A percentile compares a stretch with the other conserved stretches of the same genome.
Evolutionary conservation across 1,284 basidiomycete species (phyloP).

Genomic region (Phellinidium pouzarii): DNA sequence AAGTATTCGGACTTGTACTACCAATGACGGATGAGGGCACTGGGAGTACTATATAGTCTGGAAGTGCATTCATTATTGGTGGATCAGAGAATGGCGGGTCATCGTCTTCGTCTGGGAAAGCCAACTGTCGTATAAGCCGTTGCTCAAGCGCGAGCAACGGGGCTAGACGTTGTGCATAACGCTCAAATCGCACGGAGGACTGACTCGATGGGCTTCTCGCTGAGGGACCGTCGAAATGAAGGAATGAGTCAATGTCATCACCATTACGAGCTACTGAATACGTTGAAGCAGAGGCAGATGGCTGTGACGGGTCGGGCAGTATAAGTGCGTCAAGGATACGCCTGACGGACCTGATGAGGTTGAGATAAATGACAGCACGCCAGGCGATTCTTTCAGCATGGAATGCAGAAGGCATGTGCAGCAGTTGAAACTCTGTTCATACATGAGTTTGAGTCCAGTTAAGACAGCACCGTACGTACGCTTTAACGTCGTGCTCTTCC

Average conservation of each 20-base stretch:
- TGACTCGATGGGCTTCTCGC: not conserved
- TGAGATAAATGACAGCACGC: conserved; percentile 79
- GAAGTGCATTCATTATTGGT: conserved; percentile 26
- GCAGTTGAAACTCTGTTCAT: conserved; percentile 65
- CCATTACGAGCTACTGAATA: not conserved
- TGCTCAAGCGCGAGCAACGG: conserved; percentile 64
- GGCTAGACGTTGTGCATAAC: conserved; percentile 51
- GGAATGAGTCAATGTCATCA: conserved; percentile 14
- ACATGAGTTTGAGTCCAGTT: not conserved
- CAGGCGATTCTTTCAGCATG: conserved; percentile 72
- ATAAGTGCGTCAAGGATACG: conserved; percentile 73
- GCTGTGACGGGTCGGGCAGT: conserved; percentile 25
- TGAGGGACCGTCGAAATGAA: conserved; percentile 3
- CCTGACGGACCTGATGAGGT: conserved; percentile 71
- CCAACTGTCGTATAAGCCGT: conserved; percentile 54
- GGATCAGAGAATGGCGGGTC: conserved; percentile 44
- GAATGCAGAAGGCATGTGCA: conserved; percentile 68
- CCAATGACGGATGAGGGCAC: conserved; percentile 12
- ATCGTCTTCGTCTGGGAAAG: conserved; percentile 50
- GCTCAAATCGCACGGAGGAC: conserved; percentile 36
- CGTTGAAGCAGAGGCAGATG: not conserved
- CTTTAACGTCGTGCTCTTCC: conserved; percentile 77
- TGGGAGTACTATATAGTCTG: conserved; percentile 11
- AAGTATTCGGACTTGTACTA: not conserved
- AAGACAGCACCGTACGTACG: conserved; percentile 45